Percentiles rank a stretch among this genome's conserved stretches.
phyloP scores from a whole-genome alignment of 495 filamentous ascomycete genomes.

The Hypoxylon trugodes region DNA sequence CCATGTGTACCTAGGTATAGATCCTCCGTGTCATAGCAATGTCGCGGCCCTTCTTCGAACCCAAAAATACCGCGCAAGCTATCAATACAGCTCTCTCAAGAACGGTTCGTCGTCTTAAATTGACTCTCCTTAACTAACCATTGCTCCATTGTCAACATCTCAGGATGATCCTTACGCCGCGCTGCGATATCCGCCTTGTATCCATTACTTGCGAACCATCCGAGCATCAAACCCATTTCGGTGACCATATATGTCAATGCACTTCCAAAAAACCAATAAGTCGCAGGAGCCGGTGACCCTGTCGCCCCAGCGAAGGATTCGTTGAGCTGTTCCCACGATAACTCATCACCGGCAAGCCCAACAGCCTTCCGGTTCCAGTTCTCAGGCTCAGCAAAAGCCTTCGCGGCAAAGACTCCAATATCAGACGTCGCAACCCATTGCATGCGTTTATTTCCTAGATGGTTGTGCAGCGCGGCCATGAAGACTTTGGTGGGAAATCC shows the following conservation, averaged over 20 bases:
- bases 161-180: constrained; percentile 48
- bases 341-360: constrained; percentile 56
- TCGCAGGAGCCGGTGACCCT: constrained; percentile 48
- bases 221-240: constrained; percentile 55
- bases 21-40: no score
- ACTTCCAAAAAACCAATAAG: constrained; percentile 51
- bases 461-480: constrained; percentile 58
- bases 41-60: no score
- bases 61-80: no score
- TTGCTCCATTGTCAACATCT: constrained; percentile 51
- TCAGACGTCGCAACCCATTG: constrained; percentile 67
- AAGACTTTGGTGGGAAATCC: constrained; percentile 69
- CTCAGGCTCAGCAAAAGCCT: constrained; percentile 59
- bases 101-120: constrained; percentile 40
- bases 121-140: constrained; percentile 52
- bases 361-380: constrained; percentile 50
- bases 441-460: constrained; percentile 55
- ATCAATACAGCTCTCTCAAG: no score
- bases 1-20: no score
- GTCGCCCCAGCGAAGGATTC: constrained; percentile 49
- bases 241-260: constrained; percentile 48
- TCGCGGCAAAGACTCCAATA: constrained; percentile 70
- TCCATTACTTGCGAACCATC: constrained; percentile 56
- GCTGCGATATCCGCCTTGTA: constrained; percentile 54
- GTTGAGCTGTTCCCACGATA: constrained; percentile 52